Percentiles rank a stretch among this genome's conserved stretches.
Conservation (phyloP, 176 grass and related monocot species). For the Puya raimondii region DNA sequence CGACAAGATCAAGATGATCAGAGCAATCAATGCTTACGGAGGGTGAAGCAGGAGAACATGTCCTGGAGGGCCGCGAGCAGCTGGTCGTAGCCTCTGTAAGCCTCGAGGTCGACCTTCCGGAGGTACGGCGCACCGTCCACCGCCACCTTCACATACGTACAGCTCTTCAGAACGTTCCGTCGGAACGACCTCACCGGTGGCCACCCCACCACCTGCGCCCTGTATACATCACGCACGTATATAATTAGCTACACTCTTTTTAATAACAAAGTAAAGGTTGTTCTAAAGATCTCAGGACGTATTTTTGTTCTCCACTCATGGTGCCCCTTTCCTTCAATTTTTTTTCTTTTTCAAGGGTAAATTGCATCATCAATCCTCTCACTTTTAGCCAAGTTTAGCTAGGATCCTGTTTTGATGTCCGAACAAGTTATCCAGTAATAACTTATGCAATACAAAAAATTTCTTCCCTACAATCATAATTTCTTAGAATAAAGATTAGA, state of each 20-base stretch:
- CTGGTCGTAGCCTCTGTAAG: slow-evolving; percentile 40
- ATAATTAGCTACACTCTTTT: neutral
- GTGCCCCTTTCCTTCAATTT: no score
- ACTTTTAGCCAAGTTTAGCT: no score
- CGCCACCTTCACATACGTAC: slow-evolving; percentile 66
- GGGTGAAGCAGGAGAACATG: slow-evolving; percentile 71
- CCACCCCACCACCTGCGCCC: slow-evolving; percentile 81
- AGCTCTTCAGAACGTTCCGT: slow-evolving; percentile 55
- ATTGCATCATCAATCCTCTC: no score
- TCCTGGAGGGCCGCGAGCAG: slow-evolving; percentile 49
- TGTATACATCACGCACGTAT: neutral
- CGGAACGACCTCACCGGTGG: slow-evolving; percentile 85
- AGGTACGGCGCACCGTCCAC: slow-evolving; percentile 84
- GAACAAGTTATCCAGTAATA: no score
- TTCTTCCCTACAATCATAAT: no score
- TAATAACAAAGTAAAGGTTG: no score
- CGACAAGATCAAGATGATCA: neutral
- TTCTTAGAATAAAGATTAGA: no score
- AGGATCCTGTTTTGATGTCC: no score
- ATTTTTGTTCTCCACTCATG: no score
- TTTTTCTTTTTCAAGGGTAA: no score
- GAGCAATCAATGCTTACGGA: slow-evolving; percentile 18
- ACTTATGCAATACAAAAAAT: no score
- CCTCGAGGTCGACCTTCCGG: slow-evolving; percentile 68
- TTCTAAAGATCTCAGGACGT: no score